phyloP scores from a whole-genome alignment of 805 yeast species.

The Wickerhamomyces ciferrii region DNA sequence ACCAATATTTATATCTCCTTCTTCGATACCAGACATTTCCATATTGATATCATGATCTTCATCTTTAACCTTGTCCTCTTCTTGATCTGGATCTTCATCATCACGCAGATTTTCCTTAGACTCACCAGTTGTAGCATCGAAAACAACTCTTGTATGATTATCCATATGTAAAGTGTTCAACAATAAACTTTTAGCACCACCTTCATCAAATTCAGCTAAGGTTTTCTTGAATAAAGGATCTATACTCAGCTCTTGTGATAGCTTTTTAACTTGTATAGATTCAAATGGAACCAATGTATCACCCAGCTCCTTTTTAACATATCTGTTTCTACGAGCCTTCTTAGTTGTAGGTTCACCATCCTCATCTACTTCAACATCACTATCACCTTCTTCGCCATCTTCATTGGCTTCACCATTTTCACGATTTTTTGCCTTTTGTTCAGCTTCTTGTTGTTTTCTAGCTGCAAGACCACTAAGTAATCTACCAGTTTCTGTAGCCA shows the following conservation, averaged over 20 bases:
- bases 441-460: constrained; percentile 22
- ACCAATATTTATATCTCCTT: constrained; percentile 27
- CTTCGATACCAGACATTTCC: constrained; percentile 8
- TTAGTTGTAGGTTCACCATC: constrained; percentile 19
- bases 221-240: constrained; percentile 77
- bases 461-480: constrained; percentile 70
- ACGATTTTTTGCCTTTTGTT: constrained; percentile 12
- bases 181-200: constrained; percentile 69
- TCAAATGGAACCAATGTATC: constrained; percentile 51
- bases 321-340: constrained; percentile 20
- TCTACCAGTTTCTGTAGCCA: constrained; percentile 85
- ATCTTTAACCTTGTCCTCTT: constrained; percentile 1
- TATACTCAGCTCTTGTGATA: constrained; percentile 60
- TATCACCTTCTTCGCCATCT: constrained; percentile 18
- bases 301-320: constrained; percentile 20
- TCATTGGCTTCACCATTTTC: constrained; percentile 18
- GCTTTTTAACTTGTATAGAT: constrained; percentile 42
- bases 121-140: constrained; percentile 46
- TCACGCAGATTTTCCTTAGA: constrained; percentile 5
- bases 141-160: constrained; percentile 48
- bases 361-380: constrained; percentile 13
- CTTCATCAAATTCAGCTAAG: constrained; percentile 75
- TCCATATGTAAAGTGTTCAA: constrained; percentile 58
- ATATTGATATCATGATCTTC: constrained; percentile 3
- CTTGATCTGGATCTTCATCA: constrained; percentile 10